These are phyloP conservation scores for Phytophthora parvispora DNA, from an alignment of 352 stramenopile genomes.

Conservation along the genomic window DNA sequence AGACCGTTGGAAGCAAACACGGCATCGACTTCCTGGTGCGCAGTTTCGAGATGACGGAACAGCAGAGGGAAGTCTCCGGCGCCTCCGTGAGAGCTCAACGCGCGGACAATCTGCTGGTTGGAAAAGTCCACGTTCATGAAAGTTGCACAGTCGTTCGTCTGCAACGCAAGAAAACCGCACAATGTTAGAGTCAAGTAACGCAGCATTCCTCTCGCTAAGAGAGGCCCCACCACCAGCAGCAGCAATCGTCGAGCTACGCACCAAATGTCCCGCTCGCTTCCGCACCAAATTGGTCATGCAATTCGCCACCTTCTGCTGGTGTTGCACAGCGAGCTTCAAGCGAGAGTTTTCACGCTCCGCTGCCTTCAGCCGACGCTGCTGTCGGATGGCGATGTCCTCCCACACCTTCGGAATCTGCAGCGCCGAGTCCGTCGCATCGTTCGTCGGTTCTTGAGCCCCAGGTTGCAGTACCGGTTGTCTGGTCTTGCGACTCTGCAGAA, in stretches of 20 bases:
- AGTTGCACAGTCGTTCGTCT: constrained; percentile 37
- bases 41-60: constrained; percentile 38
- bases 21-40: constrained; percentile 36
- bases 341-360: constrained; percentile 52
- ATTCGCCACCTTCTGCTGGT: constrained; percentile 29
- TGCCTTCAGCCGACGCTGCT: constrained; percentile 44
- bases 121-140: constrained; percentile 29
- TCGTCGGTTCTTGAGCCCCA: neutral
- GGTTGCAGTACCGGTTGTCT: constrained; percentile 9
- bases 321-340: constrained; percentile 54
- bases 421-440: constrained; percentile 12
- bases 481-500: constrained; percentile 38
- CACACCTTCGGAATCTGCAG: constrained; percentile 32
- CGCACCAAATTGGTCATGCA: constrained; percentile 30
- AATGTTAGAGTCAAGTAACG: neutral
- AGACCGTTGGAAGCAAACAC: constrained; percentile 46
- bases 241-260: constrained; percentile 4
- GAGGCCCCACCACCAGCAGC: too few relatives aligned
- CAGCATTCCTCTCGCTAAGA: neutral
- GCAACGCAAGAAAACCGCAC: constrained; percentile 7
- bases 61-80: constrained; percentile 37
- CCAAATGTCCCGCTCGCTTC: constrained; percentile 35
- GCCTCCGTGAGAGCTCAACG: constrained; percentile 28
- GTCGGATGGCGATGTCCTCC: constrained; percentile 37
- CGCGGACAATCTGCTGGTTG: constrained; percentile 22